Evolutionary conservation across 148 eudicot species (phyloP).

Genomic region (Polygonum aviculare): DNA sequence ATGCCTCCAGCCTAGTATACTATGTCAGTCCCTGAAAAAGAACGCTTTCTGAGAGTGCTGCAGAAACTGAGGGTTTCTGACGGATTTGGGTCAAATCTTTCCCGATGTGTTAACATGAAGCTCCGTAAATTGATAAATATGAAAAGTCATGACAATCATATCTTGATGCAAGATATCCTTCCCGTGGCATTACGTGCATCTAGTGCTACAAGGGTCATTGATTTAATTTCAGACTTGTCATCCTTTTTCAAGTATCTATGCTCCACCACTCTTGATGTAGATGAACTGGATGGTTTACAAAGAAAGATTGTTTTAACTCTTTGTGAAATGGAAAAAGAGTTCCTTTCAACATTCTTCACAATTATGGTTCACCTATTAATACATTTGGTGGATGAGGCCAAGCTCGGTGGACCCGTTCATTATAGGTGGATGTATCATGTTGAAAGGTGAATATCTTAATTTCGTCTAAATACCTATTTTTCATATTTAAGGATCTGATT

Average conservation of each 20-base stretch:
- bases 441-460: neutral
- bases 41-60: conserved; percentile 9
- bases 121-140: conserved; percentile 4
- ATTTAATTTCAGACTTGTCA: neutral
- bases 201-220: neutral
- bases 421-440: conserved; percentile 18
- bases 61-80: conserved; percentile 8
- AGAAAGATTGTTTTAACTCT: conserved; percentile 3
- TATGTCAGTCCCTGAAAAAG: neutral
- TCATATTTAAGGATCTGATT: neutral
- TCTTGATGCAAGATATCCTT: too few relatives aligned
- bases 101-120: conserved; percentile 11
- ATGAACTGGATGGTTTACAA: neutral
- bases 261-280: neutral
- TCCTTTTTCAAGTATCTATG: conserved; percentile 6
- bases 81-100: conserved; percentile 11
- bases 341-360: conserved; percentile 13
- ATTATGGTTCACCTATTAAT: conserved; percentile 12
- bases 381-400: conserved; percentile 10
- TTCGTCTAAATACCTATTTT: too few relatives aligned
- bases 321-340: conserved; percentile 12
- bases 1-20: neutral
- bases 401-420: conserved; percentile 11
- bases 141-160: too few relatives aligned
- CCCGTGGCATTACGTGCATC: neutral